Percentiles rank a stretch among this genome's conserved stretches.
Evolutionary conservation across 1,284 basidiomycete species (phyloP).

Genomic region (Ceratobasidium sp.): DNA sequence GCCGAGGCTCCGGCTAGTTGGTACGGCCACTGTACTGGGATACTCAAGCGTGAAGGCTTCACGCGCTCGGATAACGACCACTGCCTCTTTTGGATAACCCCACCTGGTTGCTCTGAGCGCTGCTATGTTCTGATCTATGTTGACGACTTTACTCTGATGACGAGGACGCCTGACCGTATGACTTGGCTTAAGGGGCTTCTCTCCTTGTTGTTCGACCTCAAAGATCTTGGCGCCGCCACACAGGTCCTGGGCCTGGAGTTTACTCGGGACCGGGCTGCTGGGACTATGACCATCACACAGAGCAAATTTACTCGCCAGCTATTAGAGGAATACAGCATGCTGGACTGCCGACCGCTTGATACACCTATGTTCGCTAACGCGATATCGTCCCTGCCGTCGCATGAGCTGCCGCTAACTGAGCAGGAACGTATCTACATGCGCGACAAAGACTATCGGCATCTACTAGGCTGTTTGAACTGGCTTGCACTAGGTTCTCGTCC

Average conservation of each 20-base stretch:
- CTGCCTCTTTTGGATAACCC: conserved; percentile 2
- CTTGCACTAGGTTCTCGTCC: conserved; percentile 3
- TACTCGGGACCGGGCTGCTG: conserved; percentile 4
- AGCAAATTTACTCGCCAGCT: conserved; percentile 2
- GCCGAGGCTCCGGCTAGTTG: background rate
- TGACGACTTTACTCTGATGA: conserved; percentile 18
- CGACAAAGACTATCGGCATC: conserved; percentile 6
- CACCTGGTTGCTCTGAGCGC: background rate
- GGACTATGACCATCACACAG: conserved; percentile 19
- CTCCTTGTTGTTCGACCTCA: background rate
- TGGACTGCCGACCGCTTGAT: background rate
- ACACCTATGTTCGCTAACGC: conserved; percentile 27
- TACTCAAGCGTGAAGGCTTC: background rate
- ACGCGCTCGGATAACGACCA: background rate
- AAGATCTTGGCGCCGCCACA: conserved; percentile 6
- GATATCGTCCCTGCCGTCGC: background rate
- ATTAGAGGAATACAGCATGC: conserved; percentile 8
- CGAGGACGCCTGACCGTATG: background rate
- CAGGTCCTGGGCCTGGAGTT: conserved; percentile 18
- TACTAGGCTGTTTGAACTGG: conserved; percentile 29
- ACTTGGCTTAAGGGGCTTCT: background rate
- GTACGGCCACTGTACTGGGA: background rate
- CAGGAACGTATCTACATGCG: background rate
- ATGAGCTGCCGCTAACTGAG: background rate
- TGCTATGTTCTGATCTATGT: conserved; percentile 22